A percentile compares a stretch with the other conserved stretches of the same genome.
Evolutionary conservation across 2,329 filamentous ascomycete genomes (phyloP).

Genomic region (Alternaria alternata): DNA sequence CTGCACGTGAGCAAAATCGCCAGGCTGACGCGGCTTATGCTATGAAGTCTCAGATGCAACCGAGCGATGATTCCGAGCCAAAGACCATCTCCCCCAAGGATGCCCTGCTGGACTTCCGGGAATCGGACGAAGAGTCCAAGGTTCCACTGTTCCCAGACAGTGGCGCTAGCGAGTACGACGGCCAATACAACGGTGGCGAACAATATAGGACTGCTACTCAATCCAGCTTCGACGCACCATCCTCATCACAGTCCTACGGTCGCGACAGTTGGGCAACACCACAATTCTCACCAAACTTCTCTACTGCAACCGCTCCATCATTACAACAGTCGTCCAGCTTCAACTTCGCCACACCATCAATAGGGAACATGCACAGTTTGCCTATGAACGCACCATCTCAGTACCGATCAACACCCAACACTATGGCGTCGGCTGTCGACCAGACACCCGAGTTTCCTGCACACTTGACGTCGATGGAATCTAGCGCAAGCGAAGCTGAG

Average conservation of each 20-base stretch:
- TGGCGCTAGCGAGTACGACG: slow-evolving; percentile 61
- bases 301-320: slow-evolving; percentile 40
- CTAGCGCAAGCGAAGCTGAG: slow-evolving; percentile 63
- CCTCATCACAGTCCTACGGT: slow-evolving; percentile 44
- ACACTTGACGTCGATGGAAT: slow-evolving; percentile 68
- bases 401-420: slow-evolving; percentile 43
- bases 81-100: slow-evolving; percentile 97
- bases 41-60: slow-evolving; percentile 51
- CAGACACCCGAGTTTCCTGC: slow-evolving; percentile 66
- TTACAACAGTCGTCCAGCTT: slow-evolving; percentile 50
- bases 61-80: slow-evolving; percentile 56
- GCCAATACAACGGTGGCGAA: slow-evolving; percentile 54
- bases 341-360: slow-evolving; percentile 57
- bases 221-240: slow-evolving; percentile 47
- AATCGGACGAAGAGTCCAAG: slow-evolving; percentile 72
- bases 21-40: slow-evolving; percentile 64
- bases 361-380: slow-evolving; percentile 45
- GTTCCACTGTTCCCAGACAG: slow-evolving; percentile 77
- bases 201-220: slow-evolving; percentile 50
- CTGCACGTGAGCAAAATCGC: slow-evolving; percentile 69
- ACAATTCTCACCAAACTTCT: slow-evolving; percentile 46
- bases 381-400: slow-evolving; percentile 45
- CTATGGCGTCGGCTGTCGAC: slow-evolving; percentile 46
- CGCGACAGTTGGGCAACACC: slow-evolving; percentile 48
- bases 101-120: slow-evolving; percentile 83